phyloP scores from a whole-genome alignment of 1,284 basidiomycete genomes.

The Chalciporus sp. region DNA sequence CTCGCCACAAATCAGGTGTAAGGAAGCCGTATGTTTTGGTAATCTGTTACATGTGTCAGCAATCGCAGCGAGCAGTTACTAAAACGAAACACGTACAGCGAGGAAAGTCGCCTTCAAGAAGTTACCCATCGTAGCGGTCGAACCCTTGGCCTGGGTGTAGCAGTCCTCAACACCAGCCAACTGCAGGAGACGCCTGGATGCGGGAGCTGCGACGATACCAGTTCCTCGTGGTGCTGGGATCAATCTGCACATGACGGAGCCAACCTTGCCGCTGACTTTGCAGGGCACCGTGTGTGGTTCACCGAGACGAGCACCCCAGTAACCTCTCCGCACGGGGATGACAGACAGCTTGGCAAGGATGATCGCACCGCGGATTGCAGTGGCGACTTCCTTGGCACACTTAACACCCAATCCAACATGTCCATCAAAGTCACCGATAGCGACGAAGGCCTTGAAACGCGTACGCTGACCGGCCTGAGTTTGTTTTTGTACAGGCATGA shows the following conservation, averaged over 20 bases:
- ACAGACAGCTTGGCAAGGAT: conserved; percentile 95
- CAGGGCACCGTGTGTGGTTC: conserved; percentile 99
- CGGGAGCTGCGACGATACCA: conserved; percentile 99
- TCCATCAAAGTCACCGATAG: conserved; percentile 97
- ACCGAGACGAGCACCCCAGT: conserved; percentile 99
- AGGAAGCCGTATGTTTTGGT: conserved; percentile 98
- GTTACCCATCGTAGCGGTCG: conserved; percentile 99
- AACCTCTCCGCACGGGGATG: conserved; percentile 96
- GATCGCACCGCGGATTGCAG: conserved; percentile 98
- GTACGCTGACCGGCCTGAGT: conserved; percentile 99
- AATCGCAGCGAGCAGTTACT: background rate
- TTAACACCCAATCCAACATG: conserved; percentile 99
- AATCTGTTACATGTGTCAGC: conserved; percentile 54
- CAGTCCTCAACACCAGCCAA: conserved; percentile 96
- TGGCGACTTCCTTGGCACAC: conserved; percentile 99
- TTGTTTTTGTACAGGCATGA: conserved; percentile 99
- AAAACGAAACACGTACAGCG: conserved; percentile 61
- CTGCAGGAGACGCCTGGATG: conserved; percentile 95
- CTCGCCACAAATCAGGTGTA: conserved; percentile 96
- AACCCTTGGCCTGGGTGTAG: conserved; percentile 97
- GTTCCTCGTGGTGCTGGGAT: conserved; percentile 99
- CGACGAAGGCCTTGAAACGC: conserved; percentile 99
- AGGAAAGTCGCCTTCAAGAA: conserved; percentile 99
- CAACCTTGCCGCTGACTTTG: conserved; percentile 98
- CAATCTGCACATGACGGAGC: conserved; percentile 99